These are phyloP conservation scores for Pseudogymnoascus sp. DNA, from an alignment of 2,329 filamentous ascomycete genomes.

Conservation along the genomic window DNA sequence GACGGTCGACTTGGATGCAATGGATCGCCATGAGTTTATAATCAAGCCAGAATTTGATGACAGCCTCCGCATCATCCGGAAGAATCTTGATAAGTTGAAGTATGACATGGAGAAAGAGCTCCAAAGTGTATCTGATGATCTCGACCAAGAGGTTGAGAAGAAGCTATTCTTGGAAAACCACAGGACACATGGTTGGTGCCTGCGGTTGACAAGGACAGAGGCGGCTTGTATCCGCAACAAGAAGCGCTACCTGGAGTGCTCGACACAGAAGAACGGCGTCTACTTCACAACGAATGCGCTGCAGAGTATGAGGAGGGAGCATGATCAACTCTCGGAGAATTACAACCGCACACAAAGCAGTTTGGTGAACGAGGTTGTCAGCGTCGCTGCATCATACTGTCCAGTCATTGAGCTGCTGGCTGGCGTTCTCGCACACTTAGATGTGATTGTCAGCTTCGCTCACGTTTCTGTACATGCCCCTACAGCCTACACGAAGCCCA, in stretches of 20 bases:
- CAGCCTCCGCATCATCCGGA: conserved; percentile 74
- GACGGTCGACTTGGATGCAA: conserved; percentile 87
- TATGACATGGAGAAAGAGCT: conserved; percentile 81
- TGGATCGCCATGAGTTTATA: conserved; percentile 96
- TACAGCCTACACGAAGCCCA: conserved; percentile 82
- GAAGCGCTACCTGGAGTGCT: conserved; percentile 82
- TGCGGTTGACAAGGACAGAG: conserved; percentile 85
- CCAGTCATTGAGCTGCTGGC: conserved; percentile 86
- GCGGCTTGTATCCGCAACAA: conserved; percentile 91
- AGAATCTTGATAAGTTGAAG: conserved; percentile 78
- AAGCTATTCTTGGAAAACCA: conserved; percentile 98
- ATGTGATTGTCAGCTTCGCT: conserved; percentile 89
- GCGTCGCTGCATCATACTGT: conserved; percentile 87
- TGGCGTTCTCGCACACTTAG: conserved; percentile 80
- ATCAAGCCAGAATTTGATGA: conserved; percentile 99
- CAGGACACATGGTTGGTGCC: conserved; percentile 91
- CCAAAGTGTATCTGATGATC: conserved; percentile 63
- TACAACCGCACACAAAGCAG: conserved; percentile 93
- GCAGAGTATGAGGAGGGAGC: conserved; percentile 74
- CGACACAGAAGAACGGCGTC: conserved; percentile 97
- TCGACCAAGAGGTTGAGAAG: conserved; percentile 91
- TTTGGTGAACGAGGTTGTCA: conserved; percentile 84
- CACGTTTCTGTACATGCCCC: conserved; percentile 91
- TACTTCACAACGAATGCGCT: conserved; percentile 89
- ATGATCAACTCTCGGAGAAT: conserved; percentile 86